Evolutionary conservation across 352 stramenopile species (phyloP), one percentile per base, ranked within the genome.

Genomic region (Phytophthora cajani): DNA sequence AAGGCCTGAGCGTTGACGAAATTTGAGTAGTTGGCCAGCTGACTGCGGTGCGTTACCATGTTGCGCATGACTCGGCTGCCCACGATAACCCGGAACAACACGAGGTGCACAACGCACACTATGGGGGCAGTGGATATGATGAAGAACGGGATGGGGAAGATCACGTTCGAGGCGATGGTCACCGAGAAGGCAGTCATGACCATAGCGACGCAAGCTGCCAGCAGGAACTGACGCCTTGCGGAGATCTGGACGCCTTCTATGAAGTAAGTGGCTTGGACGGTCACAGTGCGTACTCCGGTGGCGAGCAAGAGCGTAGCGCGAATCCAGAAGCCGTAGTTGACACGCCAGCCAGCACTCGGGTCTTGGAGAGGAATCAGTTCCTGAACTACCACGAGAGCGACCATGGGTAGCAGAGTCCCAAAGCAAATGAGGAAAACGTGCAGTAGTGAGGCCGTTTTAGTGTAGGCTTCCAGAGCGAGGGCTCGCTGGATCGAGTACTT

Each of bases 271-370:
- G 51, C 60, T 36, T 67, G 60, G 7, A 32, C 16, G n/a, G 50
- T 50, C 12, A 67, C 4, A 12, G 60, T 46, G 23, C 25, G 47
- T n/a, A 33, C 19, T 32, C 54, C 51, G 9, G 60, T 54, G 50
- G 38, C 36, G 8, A 30, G 36, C 16, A 67, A 23, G 2, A 67
- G 16, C n/a, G 40, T 57, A 3, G 52, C 50, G 19, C 64, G 64
- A 30, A 61, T 58, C 64, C 58, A 72, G 23, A 66, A 61, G 6
- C 64, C 64, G n/a, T 67, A 49, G 21, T 72, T 72, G 11, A 27
- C 19, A 40, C 38, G 47, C 57, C 52, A 65, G 2, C 64, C 57
- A 16, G 49, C 25, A 16, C 6, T 33, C 10, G 64, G 64, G 42
- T 72, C 49, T 50, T 72, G 57, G 4, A 72, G 54, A 3, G 64